These are phyloP conservation scores for Teunomyces kruisii DNA, from an alignment of 805 yeast genomes.

Conservation along the genomic window DNA sequence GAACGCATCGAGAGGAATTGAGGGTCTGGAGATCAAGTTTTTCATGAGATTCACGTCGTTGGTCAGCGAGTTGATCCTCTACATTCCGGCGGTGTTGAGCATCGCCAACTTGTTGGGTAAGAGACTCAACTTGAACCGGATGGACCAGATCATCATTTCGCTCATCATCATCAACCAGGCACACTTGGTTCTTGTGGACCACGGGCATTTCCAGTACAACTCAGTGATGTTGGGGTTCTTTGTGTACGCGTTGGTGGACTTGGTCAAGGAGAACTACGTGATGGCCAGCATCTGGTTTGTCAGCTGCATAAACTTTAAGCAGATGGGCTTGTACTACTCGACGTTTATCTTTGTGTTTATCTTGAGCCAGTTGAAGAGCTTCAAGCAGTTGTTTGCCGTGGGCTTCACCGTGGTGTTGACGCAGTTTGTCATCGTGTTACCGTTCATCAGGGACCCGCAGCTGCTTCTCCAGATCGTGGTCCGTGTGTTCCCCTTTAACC, in stretches of 20 bases:
- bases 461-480: conserved; percentile 51
- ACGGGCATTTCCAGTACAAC: conserved; percentile 96
- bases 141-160: conserved; percentile 74
- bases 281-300: conserved; percentile 78
- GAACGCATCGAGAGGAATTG: conserved; percentile 73
- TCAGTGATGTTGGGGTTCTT: conserved; percentile 91
- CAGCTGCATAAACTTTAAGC: conserved; percentile 79
- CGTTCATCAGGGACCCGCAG: conserved; percentile 42
- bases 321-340: conserved; percentile 92
- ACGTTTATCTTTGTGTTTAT: conserved; percentile 84
- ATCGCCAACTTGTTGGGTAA: conserved; percentile 72
- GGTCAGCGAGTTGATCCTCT: conserved; percentile 68
- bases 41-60: conserved; percentile 84
- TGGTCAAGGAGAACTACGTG: conserved; percentile 61
- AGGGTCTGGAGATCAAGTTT: conserved; percentile 63
- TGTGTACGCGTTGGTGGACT: conserved; percentile 61
- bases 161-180: conserved; percentile 87
- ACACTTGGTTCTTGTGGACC: conserved; percentile 78
- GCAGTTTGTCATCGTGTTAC: conserved; percentile 52
- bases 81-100: conserved; percentile 77
- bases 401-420: conserved; percentile 63
- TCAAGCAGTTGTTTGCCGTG: conserved; percentile 60
- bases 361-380: conserved; percentile 47
- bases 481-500: conserved; percentile 85
- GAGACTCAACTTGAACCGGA: conserved; percentile 52